phyloP scores from a whole-genome alignment of 1,139 yeast species.

The Kodamaea fungicola region DNA sequence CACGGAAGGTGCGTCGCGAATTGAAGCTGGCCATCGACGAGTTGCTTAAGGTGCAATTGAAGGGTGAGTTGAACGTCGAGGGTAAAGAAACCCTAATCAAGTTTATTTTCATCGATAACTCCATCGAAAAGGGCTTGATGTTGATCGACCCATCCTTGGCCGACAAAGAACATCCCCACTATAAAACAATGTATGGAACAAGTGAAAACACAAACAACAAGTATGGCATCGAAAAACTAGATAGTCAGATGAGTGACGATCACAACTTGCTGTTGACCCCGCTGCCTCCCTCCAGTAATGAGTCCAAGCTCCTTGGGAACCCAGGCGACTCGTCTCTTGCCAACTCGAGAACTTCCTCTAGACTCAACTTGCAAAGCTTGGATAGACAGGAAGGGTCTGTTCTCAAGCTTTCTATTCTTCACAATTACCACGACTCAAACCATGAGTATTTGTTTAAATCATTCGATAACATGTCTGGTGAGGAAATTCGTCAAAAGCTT shows the following conservation, averaged over 20 bases:
- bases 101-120: conserved; percentile 64
- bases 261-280: background rate
- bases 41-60: conserved; percentile 51
- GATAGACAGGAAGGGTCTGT: conserved; percentile 43
- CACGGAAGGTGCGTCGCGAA: conserved; percentile 40
- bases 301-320: conserved; percentile 6
- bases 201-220: conserved; percentile 1
- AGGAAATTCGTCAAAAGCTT: conserved; percentile 49
- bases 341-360: conserved; percentile 34
- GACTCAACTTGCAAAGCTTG: conserved; percentile 31
- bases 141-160: conserved; percentile 43
- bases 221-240: conserved; percentile 15
- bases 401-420: conserved; percentile 31
- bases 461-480: conserved; percentile 41
- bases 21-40: conserved; percentile 55
- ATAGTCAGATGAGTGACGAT: conserved; percentile 4
- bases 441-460: conserved; percentile 14
- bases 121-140: conserved; percentile 62
- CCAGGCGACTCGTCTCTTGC: conserved; percentile 23
- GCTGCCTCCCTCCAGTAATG: background rate
- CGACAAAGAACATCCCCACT: conserved; percentile 12
- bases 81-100: conserved; percentile 73
- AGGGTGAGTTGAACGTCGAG: conserved; percentile 52
- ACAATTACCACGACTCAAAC: conserved; percentile 21
- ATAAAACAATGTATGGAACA: conserved; percentile 7